A percentile compares a stretch with the other conserved stretches of the same genome.
Evolutionary conservation across 2,329 filamentous ascomycete species (phyloP).

Genomic region (Atkinsonella hypoxylon): DNA sequence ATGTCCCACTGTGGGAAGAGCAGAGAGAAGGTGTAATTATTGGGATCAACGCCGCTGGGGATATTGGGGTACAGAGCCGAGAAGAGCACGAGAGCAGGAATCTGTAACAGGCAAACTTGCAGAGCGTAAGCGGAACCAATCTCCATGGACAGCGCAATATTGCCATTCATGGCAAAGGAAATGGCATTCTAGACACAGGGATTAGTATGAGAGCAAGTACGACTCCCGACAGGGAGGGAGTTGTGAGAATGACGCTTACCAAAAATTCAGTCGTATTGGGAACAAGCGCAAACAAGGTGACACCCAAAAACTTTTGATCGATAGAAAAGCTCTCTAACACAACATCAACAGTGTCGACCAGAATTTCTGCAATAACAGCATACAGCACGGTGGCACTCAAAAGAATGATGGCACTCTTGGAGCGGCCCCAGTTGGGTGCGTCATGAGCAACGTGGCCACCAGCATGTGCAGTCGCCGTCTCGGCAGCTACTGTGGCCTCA

Average conservation of each 20-base stretch:
- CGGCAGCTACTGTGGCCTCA: constrained; percentile 17
- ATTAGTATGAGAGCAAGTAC: not conserved
- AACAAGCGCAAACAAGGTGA: constrained; percentile 91
- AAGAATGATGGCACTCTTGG: constrained; percentile 81
- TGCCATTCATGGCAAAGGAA: constrained; percentile 98
- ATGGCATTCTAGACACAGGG: constrained; percentile 69
- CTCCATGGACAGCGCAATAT: constrained; percentile 97
- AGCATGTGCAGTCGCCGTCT: constrained; percentile 22
- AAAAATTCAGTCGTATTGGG: constrained; percentile 97
- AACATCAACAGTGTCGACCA: constrained; percentile 96
- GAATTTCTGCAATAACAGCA: constrained; percentile 91
- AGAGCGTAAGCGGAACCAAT: constrained; percentile 95
- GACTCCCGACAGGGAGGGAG: not conserved
- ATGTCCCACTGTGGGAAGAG: constrained; percentile 99
- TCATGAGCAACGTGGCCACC: constrained; percentile 65
- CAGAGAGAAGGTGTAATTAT: constrained; percentile 62
- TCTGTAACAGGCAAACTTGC: constrained; percentile 89
- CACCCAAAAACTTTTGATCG: constrained; percentile 94
- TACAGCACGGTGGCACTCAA: constrained; percentile 84
- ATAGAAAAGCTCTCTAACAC: constrained; percentile 82
- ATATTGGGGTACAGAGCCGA: constrained; percentile 57
- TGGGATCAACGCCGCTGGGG: constrained; percentile 25
- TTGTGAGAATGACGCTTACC: constrained; percentile 38
- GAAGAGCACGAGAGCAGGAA: constrained; percentile 85
- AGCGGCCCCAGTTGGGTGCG: constrained; percentile 94